These are phyloP conservation scores for Nakazawaea molendinolei DNA, from an alignment of 805 yeast genomes.

Conservation along the genomic window DNA sequence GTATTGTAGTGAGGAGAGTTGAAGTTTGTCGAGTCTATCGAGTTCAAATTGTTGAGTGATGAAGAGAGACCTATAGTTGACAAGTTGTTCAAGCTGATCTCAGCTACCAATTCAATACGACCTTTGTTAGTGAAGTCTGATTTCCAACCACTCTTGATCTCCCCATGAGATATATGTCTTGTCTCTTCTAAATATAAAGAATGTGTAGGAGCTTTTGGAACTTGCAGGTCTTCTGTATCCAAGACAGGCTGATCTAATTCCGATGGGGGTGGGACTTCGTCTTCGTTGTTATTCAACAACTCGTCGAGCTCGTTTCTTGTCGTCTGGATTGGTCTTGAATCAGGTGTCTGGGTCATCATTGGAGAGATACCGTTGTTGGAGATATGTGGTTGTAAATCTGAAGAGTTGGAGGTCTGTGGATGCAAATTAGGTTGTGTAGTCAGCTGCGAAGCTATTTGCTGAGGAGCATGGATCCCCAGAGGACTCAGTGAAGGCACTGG, in stretches of 20 bases:
- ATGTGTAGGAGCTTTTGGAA: conserved; percentile 21
- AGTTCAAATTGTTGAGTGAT: conserved; percentile 20
- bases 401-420: conserved; percentile 3
- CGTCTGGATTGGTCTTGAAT: neutral
- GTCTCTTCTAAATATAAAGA: conserved; percentile 63
- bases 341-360: conserved; percentile 6
- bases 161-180: conserved; percentile 71
- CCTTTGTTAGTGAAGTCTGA: conserved; percentile 80
- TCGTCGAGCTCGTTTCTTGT: conserved; percentile 10
- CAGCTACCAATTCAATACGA: conserved; percentile 70
- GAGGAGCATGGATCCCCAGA: neutral
- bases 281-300: conserved; percentile 9
- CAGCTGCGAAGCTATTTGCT: too few relatives aligned
- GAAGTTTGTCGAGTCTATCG: conserved; percentile 27
- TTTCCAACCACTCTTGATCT: conserved; percentile 90
- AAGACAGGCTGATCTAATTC: conserved; percentile 14
- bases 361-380: conserved; percentile 3
- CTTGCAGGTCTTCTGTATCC: conserved; percentile 10
- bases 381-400: neutral
- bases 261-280: neutral
- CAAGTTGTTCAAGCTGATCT: conserved; percentile 52
- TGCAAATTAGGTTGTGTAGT: neutral
- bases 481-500: conserved; percentile 5
- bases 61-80: conserved; percentile 41
- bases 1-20: conserved; percentile 24